Conservation (phyloP, 2,329 filamentous ascomycete genomes). For the Cytospora piceicola region DNA sequence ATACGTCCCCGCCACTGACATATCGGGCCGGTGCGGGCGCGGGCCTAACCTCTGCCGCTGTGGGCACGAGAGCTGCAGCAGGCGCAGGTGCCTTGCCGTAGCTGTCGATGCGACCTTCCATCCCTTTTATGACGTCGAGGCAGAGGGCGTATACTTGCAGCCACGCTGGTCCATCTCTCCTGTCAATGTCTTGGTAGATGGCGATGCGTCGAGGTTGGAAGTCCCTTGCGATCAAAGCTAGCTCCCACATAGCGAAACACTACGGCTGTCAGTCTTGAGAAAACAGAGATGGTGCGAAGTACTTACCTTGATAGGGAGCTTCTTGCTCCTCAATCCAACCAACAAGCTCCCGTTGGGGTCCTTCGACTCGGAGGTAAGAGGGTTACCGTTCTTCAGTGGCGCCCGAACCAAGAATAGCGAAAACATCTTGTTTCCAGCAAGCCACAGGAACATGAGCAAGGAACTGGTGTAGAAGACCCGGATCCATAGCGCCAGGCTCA, state of each 20-base stretch:
- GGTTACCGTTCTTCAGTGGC: conserved; percentile 82
- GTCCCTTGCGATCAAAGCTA: conserved; percentile 76
- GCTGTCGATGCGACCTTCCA: conserved; percentile 69
- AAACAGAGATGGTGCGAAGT: neutral
- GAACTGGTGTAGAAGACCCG: conserved; percentile 65
- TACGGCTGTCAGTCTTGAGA: conserved; percentile 40
- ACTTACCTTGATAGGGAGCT: conserved; percentile 71
- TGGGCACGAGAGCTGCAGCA: conserved; percentile 39
- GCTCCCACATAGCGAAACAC: conserved; percentile 90
- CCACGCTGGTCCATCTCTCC: conserved; percentile 79
- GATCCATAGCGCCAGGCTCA: conserved; percentile 25
- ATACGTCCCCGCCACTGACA: conserved; percentile 45
- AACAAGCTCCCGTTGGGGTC: conserved; percentile 91
- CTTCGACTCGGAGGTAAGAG: conserved; percentile 81
- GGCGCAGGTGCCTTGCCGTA: conserved; percentile 53
- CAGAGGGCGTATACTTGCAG: conserved; percentile 74
- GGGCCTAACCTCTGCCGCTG: conserved; percentile 29
- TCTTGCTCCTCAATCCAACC: conserved; percentile 82
- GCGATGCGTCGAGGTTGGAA: conserved; percentile 76
- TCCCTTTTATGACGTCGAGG: conserved; percentile 67
- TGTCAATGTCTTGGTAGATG: conserved; percentile 87
- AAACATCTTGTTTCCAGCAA: conserved; percentile 76
- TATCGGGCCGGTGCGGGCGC: conserved; percentile 45
- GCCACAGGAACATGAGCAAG: conserved; percentile 74
- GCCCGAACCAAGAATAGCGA: conserved; percentile 78